Evolutionary conservation across 805 yeast species (phyloP).

Genomic region (Myxozyma melibiosi): DNA sequence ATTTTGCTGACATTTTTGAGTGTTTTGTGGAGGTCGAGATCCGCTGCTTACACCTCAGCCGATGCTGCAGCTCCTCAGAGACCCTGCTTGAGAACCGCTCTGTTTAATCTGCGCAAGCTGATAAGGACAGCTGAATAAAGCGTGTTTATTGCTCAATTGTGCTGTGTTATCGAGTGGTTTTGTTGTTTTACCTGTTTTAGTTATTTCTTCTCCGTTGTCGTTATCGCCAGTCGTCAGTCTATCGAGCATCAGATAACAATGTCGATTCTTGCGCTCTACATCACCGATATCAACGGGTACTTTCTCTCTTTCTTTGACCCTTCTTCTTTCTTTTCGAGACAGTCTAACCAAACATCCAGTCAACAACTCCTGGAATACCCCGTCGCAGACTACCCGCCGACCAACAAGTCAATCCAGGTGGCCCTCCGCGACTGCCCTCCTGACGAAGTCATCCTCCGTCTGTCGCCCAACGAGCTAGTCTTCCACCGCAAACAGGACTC

Average conservation of each 20-base stretch:
- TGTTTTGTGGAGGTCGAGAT: not conserved
- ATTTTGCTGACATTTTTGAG: too few relatives aligned
- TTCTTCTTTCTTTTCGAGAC: not conserved
- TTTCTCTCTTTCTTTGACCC: conserved; percentile 19
- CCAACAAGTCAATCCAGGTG: conserved; percentile 38
- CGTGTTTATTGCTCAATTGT: too few relatives aligned
- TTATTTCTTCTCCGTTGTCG: too few relatives aligned
- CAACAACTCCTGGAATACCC: conserved; percentile 47
- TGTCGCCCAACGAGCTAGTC: conserved; percentile 39
- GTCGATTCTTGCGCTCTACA: conserved; percentile 46
- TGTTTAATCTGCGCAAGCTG: too few relatives aligned
- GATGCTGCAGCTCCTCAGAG: too few relatives aligned
- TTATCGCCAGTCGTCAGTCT: not conserved
- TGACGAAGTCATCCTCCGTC: conserved; percentile 30
- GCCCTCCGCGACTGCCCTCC: conserved; percentile 25
- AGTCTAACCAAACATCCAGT: conserved; percentile 32
- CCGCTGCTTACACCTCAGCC: not conserved
- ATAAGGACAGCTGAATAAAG: too few relatives aligned
- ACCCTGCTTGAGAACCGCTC: too few relatives aligned
- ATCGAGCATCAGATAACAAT: conserved; percentile 13
- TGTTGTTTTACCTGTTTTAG: not conserved
- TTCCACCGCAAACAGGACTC: conserved; percentile 37
- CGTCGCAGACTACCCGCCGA: conserved; percentile 42
- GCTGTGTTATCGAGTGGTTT: not conserved
- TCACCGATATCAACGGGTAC: conserved; percentile 48